These are phyloP conservation scores for Talaromyces sp. DNA, from an alignment of 2,329 filamentous ascomycete genomes.

Conservation along the genomic window DNA sequence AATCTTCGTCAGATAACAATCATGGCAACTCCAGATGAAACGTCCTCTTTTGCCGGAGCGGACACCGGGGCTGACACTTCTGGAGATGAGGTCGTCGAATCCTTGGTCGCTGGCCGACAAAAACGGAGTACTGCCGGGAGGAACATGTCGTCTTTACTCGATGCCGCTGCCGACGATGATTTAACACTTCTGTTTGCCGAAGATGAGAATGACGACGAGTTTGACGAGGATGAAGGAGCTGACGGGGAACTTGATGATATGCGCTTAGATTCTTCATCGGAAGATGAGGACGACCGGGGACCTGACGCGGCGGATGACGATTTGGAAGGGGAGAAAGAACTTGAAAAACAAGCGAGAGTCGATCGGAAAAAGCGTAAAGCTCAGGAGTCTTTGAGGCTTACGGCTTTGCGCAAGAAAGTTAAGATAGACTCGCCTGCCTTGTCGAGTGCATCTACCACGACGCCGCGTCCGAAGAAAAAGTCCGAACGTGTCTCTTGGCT, in stretches of 20 bases:
- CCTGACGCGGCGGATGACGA: conserved; percentile 57
- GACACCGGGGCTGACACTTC: conserved; percentile 23
- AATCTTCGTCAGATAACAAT: not conserved
- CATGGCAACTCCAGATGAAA: conserved; percentile 23
- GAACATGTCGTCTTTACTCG: conserved; percentile 71
- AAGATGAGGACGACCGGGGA: conserved; percentile 72
- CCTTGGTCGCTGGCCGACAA: conserved; percentile 48
- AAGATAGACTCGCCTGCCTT: conserved; percentile 58
- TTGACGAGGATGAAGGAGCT: conserved; percentile 37
- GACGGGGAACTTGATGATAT: conserved; percentile 64
- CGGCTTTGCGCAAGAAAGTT: conserved; percentile 62
- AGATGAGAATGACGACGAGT: conserved; percentile 51
- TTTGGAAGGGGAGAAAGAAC: conserved; percentile 77
- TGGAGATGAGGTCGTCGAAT: conserved; percentile 24
- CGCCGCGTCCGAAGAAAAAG: conserved; percentile 57
- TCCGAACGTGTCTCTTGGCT: conserved; percentile 67
- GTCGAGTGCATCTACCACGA: conserved; percentile 19
- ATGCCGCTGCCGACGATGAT: conserved; percentile 67
- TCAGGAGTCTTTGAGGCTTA: conserved; percentile 62
- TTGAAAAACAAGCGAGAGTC: conserved; percentile 69
- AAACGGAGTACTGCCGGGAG: conserved; percentile 80
- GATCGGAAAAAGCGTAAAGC: conserved; percentile 78
- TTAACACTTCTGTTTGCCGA: conserved; percentile 60
- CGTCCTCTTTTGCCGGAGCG: conserved; percentile 23
- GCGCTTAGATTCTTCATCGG: conserved; percentile 78